Evolutionary conservation across 768 basidiomycete species (phyloP).

Genomic region (Mycena metata): DNA sequence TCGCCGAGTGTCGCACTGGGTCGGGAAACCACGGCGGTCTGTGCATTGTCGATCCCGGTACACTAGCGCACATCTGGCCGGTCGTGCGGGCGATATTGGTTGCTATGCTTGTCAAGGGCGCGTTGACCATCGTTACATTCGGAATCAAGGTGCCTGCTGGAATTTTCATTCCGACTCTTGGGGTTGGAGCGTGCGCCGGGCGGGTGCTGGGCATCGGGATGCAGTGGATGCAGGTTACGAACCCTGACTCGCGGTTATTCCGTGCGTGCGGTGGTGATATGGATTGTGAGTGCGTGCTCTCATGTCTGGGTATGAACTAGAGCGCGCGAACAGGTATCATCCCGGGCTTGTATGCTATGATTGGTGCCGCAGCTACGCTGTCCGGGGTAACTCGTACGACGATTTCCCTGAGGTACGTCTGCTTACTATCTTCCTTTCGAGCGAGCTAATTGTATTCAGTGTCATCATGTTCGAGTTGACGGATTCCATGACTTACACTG

Average conservation of each 20-base stretch:
- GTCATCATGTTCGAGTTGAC: constrained; percentile 98
- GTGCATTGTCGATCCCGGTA: constrained; percentile 76
- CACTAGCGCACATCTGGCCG: constrained; percentile 67
- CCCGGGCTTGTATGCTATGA: constrained; percentile 95
- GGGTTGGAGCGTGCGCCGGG: constrained; percentile 94
- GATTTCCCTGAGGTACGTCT: constrained; percentile 30
- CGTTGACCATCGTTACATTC: constrained; percentile 88
- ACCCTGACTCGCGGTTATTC: constrained; percentile 76
- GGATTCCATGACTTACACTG: constrained; percentile 91
- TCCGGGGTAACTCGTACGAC: constrained; percentile 90
- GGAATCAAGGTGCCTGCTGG: constrained; percentile 94
- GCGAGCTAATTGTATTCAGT: constrained; percentile 51
- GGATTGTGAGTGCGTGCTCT: constrained; percentile 64
- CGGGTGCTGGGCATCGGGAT: constrained; percentile 86
- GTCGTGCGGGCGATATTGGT: constrained; percentile 76
- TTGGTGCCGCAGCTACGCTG: constrained; percentile 93
- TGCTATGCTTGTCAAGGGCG: constrained; percentile 86
- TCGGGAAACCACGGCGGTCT: constrained; percentile 72
- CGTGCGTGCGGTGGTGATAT: constrained; percentile 71
- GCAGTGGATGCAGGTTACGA: constrained; percentile 77
- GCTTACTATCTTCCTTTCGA: background rate
- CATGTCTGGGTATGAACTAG: constrained; percentile 1
- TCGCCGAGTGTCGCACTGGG: constrained; percentile 83
- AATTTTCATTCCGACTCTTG: constrained; percentile 96
- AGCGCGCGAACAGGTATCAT: constrained; percentile 64